Evolutionary conservation across 2,329 filamentous ascomycete species (phyloP).

Genomic region (Fusarium lateritium): DNA sequence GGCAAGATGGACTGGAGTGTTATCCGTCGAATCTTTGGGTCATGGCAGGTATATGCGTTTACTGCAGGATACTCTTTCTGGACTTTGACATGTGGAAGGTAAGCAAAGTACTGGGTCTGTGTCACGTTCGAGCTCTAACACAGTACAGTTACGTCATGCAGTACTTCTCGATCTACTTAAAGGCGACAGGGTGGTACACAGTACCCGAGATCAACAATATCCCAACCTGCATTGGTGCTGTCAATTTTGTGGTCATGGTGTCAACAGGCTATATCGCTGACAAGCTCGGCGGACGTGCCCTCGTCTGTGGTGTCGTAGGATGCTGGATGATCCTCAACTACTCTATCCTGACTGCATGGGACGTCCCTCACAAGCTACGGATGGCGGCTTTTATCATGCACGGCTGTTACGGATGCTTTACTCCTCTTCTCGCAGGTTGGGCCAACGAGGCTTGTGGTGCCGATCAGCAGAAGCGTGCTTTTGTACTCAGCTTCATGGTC

Average conservation of each 20-base stretch:
- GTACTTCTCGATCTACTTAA: slow-evolving; percentile 59
- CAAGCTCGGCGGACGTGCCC: slow-evolving; percentile 54
- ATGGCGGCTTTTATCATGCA: slow-evolving; percentile 58
- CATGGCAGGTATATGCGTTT: slow-evolving; percentile 63
- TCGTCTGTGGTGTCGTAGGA: slow-evolving; percentile 55
- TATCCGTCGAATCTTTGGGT: slow-evolving; percentile 56
- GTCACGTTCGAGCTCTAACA: neutral
- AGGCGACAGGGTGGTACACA: slow-evolving; percentile 53
- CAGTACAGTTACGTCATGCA: slow-evolving; percentile 55
- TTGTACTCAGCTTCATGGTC: slow-evolving; percentile 58
- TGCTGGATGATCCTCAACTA: slow-evolving; percentile 55
- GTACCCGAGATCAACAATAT: slow-evolving; percentile 62
- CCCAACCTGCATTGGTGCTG: slow-evolving; percentile 59
- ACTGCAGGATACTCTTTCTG: slow-evolving; percentile 57
- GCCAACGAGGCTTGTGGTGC: slow-evolving; percentile 58
- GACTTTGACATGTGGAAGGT: slow-evolving; percentile 55
- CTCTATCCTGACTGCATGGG: slow-evolving; percentile 56
- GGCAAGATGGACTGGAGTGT: slow-evolving; percentile 55
- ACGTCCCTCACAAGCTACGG: slow-evolving; percentile 54
- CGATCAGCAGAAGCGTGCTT: slow-evolving; percentile 60
- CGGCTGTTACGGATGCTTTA: slow-evolving; percentile 60
- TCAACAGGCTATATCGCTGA: slow-evolving; percentile 55
- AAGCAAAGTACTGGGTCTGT: neutral
- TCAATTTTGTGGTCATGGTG: slow-evolving; percentile 61
- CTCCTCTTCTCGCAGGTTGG: slow-evolving; percentile 59